Evolutionary conservation across 345 rosid species (phyloP).

Genomic region (Lagerstroemia speciosa): DNA sequence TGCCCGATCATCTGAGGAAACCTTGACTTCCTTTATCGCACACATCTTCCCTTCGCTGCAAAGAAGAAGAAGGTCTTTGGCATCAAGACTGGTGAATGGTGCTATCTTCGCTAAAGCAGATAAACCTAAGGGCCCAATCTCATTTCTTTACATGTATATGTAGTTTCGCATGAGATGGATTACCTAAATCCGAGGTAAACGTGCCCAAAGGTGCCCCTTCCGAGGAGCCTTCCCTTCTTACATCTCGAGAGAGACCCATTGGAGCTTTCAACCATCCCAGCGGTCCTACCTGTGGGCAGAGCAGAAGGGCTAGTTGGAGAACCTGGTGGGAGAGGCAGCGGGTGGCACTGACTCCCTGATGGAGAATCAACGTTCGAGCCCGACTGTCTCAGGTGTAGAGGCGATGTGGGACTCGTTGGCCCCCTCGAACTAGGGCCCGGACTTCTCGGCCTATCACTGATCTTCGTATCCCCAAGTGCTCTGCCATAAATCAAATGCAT

Average conservation of each 20-base stretch:
- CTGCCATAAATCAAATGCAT: constrained; percentile 32
- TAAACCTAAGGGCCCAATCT: not conserved
- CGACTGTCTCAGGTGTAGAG: constrained; percentile 47
- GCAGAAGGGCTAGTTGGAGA: constrained; percentile 79
- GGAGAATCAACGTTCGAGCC: constrained; percentile 55
- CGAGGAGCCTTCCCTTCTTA: constrained; percentile 84
- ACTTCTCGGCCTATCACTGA: constrained; percentile 36
- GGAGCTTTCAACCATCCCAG: constrained; percentile 31
- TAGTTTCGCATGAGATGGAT: not conserved
- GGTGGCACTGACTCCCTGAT: constrained; percentile 58
- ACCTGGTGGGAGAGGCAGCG: constrained; percentile 85
- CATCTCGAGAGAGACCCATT: constrained; percentile 43
- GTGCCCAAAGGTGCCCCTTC: constrained; percentile 95
- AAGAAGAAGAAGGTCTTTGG: constrained; percentile 12
- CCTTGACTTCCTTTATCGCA: constrained; percentile 91
- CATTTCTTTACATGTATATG: not conserved
- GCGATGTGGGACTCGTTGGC: constrained; percentile 66
- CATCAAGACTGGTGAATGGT: too few relatives aligned
- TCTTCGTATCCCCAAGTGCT: constrained; percentile 36
- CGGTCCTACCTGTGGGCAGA: constrained; percentile 28
- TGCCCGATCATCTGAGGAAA: constrained; percentile 67
- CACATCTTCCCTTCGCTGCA: constrained; percentile 84
- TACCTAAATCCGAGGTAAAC: constrained; percentile 95
- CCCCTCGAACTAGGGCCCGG: constrained; percentile 47
- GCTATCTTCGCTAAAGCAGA: not conserved